Conservation (phyloP, 1,284 basidiomycete genomes). For the Cryptococcus hybrid region DNA sequence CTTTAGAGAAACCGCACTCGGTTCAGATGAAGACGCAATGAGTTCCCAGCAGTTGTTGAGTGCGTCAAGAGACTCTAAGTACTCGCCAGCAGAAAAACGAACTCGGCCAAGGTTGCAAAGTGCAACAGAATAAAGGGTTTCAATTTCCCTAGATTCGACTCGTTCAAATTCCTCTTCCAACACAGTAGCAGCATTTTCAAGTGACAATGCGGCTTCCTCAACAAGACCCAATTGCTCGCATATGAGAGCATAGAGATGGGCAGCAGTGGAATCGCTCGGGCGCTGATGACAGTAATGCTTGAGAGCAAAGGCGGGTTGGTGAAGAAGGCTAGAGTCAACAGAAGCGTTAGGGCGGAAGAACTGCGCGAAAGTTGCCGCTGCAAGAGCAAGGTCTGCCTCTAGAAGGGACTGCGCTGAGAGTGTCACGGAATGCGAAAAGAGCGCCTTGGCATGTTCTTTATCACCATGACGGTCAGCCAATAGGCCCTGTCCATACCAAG, state of each 20-base stretch:
- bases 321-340: slow-evolving; percentile 52
- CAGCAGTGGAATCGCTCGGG: slow-evolving; percentile 68
- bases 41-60: slow-evolving; percentile 73
- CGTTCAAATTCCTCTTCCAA: slow-evolving; percentile 87
- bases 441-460: slow-evolving; percentile 63
- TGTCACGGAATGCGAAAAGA: slow-evolving; percentile 80
- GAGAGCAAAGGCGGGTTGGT: slow-evolving; percentile 72
- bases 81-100: slow-evolving; percentile 61
- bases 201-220: slow-evolving; percentile 64
- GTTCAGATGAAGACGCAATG: slow-evolving; percentile 57
- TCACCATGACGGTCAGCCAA: slow-evolving; percentile 66
- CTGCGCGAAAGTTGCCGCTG: slow-evolving; percentile 62
- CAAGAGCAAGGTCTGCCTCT: slow-evolving; percentile 79
- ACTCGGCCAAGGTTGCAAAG: slow-evolving; percentile 80
- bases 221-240: slow-evolving; percentile 78
- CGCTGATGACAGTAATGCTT: slow-evolving; percentile 69
- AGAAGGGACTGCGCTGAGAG: slow-evolving; percentile 66
- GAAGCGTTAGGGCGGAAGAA: slow-evolving; percentile 30
- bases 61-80: slow-evolving; percentile 63
- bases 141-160: slow-evolving; percentile 71
- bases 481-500: slow-evolving; percentile 94
- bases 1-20: slow-evolving; percentile 50
- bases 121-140: slow-evolving; percentile 76
- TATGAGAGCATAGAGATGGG: slow-evolving; percentile 82
- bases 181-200: slow-evolving; percentile 60